Conservation (phyloP, 805 yeast genomes). For the Saturnispora zaruensis region DNA sequence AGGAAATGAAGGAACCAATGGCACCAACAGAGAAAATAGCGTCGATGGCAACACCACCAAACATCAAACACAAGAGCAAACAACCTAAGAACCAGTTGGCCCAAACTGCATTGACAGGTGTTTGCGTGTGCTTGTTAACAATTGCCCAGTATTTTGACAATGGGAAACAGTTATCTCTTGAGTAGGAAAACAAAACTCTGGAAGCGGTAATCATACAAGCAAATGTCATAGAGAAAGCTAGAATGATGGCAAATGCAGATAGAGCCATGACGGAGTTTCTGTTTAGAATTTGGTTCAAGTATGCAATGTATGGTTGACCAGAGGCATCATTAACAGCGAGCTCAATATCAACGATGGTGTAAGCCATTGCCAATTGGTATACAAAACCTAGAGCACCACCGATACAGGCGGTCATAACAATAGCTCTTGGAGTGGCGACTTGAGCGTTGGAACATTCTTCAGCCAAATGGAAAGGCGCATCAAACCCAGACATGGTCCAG, state of each 20-base stretch:
- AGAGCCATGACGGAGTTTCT: slow-evolving; percentile 35
- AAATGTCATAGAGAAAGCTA: slow-evolving; percentile 43
- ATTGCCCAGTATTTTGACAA: slow-evolving; percentile 39
- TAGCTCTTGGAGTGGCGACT: slow-evolving; percentile 59
- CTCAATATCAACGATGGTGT: slow-evolving; percentile 45
- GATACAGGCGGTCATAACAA: slow-evolving; percentile 45
- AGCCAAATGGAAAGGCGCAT: slow-evolving; percentile 66
- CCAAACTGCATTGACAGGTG: slow-evolving; percentile 62
- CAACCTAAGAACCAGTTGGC: slow-evolving; percentile 47
- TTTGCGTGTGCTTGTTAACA: slow-evolving; percentile 44
- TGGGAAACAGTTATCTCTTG: slow-evolving; percentile 64
- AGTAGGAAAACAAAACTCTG: slow-evolving; percentile 57
- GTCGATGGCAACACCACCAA: slow-evolving; percentile 56
- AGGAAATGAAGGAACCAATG: slow-evolving; percentile 58
- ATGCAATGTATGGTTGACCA: slow-evolving; percentile 56
- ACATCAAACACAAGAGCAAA: slow-evolving; percentile 48
- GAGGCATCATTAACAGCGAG: slow-evolving; percentile 38
- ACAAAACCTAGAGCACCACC: slow-evolving; percentile 52
- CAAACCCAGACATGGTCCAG: slow-evolving; percentile 71
- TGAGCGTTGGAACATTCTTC: slow-evolving; percentile 64
- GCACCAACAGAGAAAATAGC: slow-evolving; percentile 72
- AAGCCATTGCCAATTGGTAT: slow-evolving; percentile 52
- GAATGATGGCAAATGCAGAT: slow-evolving; percentile 35
- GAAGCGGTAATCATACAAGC: slow-evolving; percentile 60
- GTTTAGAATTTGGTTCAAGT: slow-evolving; percentile 40